A percentile compares a stretch with the other conserved stretches of the same genome.
Conservation (phyloP, 1,284 basidiomycete genomes). For the Rhizopogon parksii region DNA sequence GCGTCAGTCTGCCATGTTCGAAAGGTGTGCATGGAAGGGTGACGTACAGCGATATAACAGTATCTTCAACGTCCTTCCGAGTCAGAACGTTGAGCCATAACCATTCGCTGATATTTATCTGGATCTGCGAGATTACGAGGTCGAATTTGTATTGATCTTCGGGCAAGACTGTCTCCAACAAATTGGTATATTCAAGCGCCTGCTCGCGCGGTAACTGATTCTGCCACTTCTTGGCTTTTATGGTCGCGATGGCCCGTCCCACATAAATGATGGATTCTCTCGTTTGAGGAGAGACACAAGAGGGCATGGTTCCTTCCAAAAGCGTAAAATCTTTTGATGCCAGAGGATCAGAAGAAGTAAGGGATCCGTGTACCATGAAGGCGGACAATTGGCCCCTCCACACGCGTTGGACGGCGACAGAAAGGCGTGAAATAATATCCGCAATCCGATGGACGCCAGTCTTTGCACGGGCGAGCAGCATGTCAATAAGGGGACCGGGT, state of each 20-base stretch:
- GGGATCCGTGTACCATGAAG: constrained; percentile 71
- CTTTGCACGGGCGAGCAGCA: constrained; percentile 59
- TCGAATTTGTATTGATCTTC: constrained; percentile 76
- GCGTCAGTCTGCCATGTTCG: constrained; percentile 16
- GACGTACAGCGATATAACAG: constrained; percentile 64
- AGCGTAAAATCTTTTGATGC: constrained; percentile 49
- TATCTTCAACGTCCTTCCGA: constrained; percentile 70
- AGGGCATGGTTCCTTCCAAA: constrained; percentile 63
- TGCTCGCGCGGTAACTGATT: constrained; percentile 65
- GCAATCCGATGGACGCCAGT: constrained; percentile 73
- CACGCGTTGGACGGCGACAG: constrained; percentile 66
- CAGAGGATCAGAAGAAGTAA: constrained; percentile 51
- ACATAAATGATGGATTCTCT: constrained; percentile 81
- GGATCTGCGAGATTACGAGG: constrained; percentile 60
- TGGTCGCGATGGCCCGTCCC: constrained; percentile 79
- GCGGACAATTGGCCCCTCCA: constrained; percentile 75
- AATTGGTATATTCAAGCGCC: constrained; percentile 54
- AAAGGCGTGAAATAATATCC: constrained; percentile 61
- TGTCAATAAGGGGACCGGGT: constrained; percentile 72
- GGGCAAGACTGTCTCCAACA: constrained; percentile 61
- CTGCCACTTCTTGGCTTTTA: constrained; percentile 74
- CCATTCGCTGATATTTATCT: constrained; percentile 80
- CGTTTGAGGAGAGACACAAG: constrained; percentile 63
- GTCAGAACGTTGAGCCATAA: constrained; percentile 87
- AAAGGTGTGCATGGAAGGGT: constrained; percentile 6